Base-by-base conservation (phyloP, 306 rosid genomes). In the Begonia masoniana region DNA sequence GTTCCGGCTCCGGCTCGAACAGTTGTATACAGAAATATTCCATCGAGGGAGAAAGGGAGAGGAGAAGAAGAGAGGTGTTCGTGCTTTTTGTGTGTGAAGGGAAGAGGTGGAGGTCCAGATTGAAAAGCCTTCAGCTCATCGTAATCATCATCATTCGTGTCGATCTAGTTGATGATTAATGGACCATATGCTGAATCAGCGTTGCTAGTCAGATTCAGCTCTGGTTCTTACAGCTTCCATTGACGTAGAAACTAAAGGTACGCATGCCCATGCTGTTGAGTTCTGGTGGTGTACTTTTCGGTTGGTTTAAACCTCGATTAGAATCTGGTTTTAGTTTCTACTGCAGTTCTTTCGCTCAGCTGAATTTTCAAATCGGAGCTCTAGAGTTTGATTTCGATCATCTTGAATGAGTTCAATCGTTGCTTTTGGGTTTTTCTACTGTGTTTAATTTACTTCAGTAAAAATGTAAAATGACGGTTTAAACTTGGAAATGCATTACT, bases 11-110 rank as follows among this genome's bases (percentile, higher is more conserved):
- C n/a, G 39, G 39, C 49, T 45, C n/a, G 5, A 2, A 45, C 49
- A 45, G 49, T 45, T 45, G 49, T 12, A 45, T 45, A 7, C 15
- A 45, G 49, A 45, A 45, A 45, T 3, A 45, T 45, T 45, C n/a
- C n/a, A n/a, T n/a, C 13, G n/a, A 45, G 49, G 15, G 49, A n/a
- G n/a, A n/a, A 45, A 62, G 47, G 41, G 65, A 21, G 24, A 21
- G 39, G 39, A 5, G 39, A 31, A 31, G n/a, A 31, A 71, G 67
- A 60, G 52, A 59, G 50, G 47, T 31, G 39, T 31, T 31, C 4
- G 39, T 31, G 39, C 39, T 31, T 31, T n/a, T 31, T 31, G 53
- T 52, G 12, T 51, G 56, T 58, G 62, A 31, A 31, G n/a, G n/a
- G n/a, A n/a, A n/a, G n/a, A n/a, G 39, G 51, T 13, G 14, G 50